Evolutionary conservation across 192 early-diverging fungal species (phyloP).

Genomic region (Linnemannia schmuckeri): DNA sequence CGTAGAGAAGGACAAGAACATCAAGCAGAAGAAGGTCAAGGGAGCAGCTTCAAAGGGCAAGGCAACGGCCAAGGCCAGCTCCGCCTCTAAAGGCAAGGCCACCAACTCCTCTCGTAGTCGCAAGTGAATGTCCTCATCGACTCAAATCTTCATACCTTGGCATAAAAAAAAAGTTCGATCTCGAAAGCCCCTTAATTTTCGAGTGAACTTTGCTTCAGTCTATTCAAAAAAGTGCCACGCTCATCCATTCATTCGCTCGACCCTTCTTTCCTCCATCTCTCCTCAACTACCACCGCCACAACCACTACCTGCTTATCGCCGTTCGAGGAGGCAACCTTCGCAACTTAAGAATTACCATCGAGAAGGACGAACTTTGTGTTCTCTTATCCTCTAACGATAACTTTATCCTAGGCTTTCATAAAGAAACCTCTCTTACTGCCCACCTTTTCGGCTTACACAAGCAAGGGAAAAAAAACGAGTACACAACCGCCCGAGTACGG

Average conservation of each 20-base stretch:
- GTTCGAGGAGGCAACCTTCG: neutral
- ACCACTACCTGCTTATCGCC: too few relatives aligned
- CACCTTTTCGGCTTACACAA: neutral
- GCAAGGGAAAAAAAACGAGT: neutral
- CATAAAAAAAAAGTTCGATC: neutral
- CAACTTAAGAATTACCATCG: neutral
- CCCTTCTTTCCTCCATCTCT: neutral
- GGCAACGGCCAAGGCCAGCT: conserved; percentile 3
- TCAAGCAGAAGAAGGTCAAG: conserved; percentile 52
- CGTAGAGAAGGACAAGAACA: conserved; percentile 62
- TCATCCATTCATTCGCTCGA: neutral
- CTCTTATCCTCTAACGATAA: neutral
- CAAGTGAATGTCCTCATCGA: neutral
- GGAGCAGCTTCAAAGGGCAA: conserved; percentile 21
- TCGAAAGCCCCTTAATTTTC: neutral
- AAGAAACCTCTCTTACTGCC: neutral
- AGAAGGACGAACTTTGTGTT: neutral
- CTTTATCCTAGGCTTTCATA: neutral
- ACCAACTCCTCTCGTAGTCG: conserved; percentile 23
- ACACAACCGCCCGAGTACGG: neutral
- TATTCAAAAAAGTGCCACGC: neutral
- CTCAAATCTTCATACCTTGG: neutral
- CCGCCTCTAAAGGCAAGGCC: conserved; percentile 34
- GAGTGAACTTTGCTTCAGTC: neutral
- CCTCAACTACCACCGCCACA: neutral